These are phyloP conservation scores for Hyaloperonospora arabidopsidis DNA, from an alignment of 352 stramenopile genomes.

Conservation along the genomic window DNA sequence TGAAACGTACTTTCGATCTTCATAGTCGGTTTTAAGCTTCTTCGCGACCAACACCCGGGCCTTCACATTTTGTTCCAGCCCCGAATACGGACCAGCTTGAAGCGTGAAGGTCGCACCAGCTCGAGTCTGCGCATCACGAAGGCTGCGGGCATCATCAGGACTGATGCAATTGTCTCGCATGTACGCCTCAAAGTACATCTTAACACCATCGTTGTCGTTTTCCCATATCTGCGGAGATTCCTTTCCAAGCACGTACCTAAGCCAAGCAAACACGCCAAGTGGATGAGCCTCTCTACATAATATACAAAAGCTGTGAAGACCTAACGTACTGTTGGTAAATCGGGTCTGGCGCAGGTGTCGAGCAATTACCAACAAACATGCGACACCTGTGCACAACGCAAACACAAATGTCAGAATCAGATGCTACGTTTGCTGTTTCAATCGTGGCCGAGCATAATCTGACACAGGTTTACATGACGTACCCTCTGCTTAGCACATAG, in stretches of 20 bases:
- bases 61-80: slow-evolving; percentile 77
- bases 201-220: slow-evolving; percentile 69
- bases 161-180: slow-evolving; percentile 71
- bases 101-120: slow-evolving; percentile 76
- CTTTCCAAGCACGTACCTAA: slow-evolving; percentile 60
- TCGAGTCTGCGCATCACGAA: slow-evolving; percentile 62
- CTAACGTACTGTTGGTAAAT: slow-evolving; percentile 59
- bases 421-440: not conserved
- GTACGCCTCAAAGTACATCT: slow-evolving; percentile 77
- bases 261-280: slow-evolving; percentile 1
- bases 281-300: not conserved
- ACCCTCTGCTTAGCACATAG: slow-evolving; percentile 42
- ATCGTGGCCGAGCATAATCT: not conserved
- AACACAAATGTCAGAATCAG: not conserved
- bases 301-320: not conserved
- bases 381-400: slow-evolving; percentile 25
- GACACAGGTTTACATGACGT: slow-evolving; percentile 6
- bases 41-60: slow-evolving; percentile 72
- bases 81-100: slow-evolving; percentile 59
- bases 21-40: slow-evolving; percentile 58
- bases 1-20: slow-evolving; percentile 46
- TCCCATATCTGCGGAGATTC: slow-evolving; percentile 64
- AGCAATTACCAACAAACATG: slow-evolving; percentile 65
- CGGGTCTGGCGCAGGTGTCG: slow-evolving; percentile 27
- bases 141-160: slow-evolving; percentile 46